Conservation (phyloP, 768 basidiomycete species). For the Termitomyces sp. region DNA sequence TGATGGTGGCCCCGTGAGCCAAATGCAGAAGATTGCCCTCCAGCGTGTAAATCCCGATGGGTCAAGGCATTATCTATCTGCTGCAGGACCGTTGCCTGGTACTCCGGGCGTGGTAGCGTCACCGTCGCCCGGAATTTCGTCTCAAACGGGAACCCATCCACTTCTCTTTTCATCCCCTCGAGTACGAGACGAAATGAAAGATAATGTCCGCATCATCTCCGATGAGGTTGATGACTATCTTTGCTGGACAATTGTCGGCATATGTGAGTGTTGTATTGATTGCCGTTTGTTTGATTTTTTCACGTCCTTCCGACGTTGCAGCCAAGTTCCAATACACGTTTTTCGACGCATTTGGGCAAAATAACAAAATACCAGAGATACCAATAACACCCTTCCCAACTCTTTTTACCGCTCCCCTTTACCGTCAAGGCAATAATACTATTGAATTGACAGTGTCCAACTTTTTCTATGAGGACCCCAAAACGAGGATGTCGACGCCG, state of each 20-base stretch:
- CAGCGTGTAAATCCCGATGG: slow-evolving; percentile 81
- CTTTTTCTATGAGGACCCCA: slow-evolving; percentile 78
- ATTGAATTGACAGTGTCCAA: slow-evolving; percentile 84
- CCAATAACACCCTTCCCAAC: slow-evolving; percentile 91
- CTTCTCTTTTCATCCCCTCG: slow-evolving; percentile 76
- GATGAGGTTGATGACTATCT: slow-evolving; percentile 95
- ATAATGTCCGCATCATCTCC: slow-evolving; percentile 66
- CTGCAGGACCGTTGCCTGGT: slow-evolving; percentile 79
- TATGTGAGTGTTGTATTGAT: slow-evolving; percentile 53
- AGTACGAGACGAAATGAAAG: slow-evolving; percentile 77
- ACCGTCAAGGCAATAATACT: slow-evolving; percentile 64
- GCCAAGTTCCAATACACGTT: slow-evolving; percentile 95
- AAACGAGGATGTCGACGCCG: slow-evolving; percentile 57
- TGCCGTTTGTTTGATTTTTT: background rate
- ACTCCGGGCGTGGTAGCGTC: slow-evolving; percentile 63
- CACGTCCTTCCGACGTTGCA: slow-evolving; percentile 22
- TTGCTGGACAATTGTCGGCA: slow-evolving; percentile 94
- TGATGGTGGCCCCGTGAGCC: slow-evolving; percentile 88
- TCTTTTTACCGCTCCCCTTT: slow-evolving; percentile 72
- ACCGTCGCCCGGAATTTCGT: slow-evolving; percentile 69
- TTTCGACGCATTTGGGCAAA: slow-evolving; percentile 84
- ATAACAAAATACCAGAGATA: slow-evolving; percentile 66
- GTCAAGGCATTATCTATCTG: slow-evolving; percentile 82
- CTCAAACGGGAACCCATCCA: slow-evolving; percentile 77
- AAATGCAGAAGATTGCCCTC: slow-evolving; percentile 95